Evolutionary conservation across 2,329 filamentous ascomycete species (phyloP).

Genomic region (Thelonectria blattea): DNA sequence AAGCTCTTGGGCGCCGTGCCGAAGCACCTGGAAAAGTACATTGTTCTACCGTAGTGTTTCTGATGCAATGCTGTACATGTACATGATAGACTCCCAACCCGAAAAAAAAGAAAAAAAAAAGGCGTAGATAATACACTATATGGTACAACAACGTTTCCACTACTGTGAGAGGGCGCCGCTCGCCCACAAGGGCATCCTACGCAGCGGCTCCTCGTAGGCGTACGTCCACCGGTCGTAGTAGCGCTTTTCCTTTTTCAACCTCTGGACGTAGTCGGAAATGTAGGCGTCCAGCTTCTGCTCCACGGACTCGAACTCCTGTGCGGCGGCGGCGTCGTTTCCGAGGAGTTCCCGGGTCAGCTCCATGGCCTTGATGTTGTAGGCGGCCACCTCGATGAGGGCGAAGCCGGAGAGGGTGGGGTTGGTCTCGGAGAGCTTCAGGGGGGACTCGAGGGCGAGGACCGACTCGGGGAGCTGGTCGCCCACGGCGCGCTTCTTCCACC

Average conservation of each 20-base stretch:
- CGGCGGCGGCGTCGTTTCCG: conserved; percentile 35
- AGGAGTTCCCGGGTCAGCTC: conserved; percentile 52
- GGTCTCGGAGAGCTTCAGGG: not conserved
- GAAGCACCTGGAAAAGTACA: conserved; percentile 87
- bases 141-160: conserved; percentile 26
- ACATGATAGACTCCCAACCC: not conserved
- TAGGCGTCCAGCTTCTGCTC: conserved; percentile 47
- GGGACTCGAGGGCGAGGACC: conserved; percentile 3
- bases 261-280: conserved; percentile 41
- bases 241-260: conserved; percentile 3
- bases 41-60: conserved; percentile 74
- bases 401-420: conserved; percentile 30
- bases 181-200: conserved; percentile 39
- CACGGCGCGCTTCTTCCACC: conserved; percentile 35
- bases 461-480: conserved; percentile 1
- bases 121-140: conserved; percentile 39
- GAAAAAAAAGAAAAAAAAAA: conserved; percentile 23
- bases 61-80: conserved; percentile 38
- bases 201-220: conserved; percentile 38
- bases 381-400: conserved; percentile 38
- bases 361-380: conserved; percentile 50
- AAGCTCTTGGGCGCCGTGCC: conserved; percentile 82
- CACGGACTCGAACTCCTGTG: conserved; percentile 45
- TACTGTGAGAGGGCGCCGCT: not conserved
- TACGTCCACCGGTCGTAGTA: conserved; percentile 30